A percentile compares a stretch with the other conserved stretches of the same genome.
Conservation (phyloP, 495 filamentous ascomycete genomes). For the Lophiotrema nucula region DNA sequence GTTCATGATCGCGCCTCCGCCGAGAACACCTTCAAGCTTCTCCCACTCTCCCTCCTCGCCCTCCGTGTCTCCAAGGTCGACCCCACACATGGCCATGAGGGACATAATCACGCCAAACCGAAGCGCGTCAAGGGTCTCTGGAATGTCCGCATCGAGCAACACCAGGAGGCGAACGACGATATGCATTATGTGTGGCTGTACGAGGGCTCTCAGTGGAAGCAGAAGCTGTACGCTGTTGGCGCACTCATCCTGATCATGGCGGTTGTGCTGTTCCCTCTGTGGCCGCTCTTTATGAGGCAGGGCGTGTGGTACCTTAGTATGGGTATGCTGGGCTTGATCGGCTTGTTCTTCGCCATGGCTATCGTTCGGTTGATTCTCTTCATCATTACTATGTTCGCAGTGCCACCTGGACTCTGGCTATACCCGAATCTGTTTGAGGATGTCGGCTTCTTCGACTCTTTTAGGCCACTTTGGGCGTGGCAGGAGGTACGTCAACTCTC, state of each 20-base stretch:
- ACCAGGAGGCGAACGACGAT: constrained; percentile 87
- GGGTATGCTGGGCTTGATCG: constrained; percentile 86
- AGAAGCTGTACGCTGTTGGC: constrained; percentile 82
- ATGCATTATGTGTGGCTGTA: constrained; percentile 97
- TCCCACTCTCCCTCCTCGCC: constrained; percentile 92
- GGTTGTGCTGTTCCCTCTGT: constrained; percentile 92
- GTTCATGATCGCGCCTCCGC: constrained; percentile 82
- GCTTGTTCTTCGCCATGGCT: constrained; percentile 95
- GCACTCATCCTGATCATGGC: constrained; percentile 79
- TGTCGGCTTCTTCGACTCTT: constrained; percentile 96
- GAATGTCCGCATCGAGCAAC: constrained; percentile 94
- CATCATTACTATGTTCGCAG: constrained; percentile 80
- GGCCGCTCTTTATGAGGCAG: constrained; percentile 85
- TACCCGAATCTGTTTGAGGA: constrained; percentile 99
- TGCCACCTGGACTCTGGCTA: constrained; percentile 88
- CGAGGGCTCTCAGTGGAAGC: constrained; percentile 89
- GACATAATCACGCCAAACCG: constrained; percentile 69
- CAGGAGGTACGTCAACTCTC: constrained; percentile 70
- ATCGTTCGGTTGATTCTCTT: constrained; percentile 97
- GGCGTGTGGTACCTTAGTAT: constrained; percentile 98
- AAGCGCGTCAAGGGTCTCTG: constrained; percentile 94
- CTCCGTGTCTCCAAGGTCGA: constrained; percentile 87
- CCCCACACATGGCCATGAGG: constrained; percentile 61
- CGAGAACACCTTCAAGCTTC: constrained; percentile 90
- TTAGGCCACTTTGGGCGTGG: constrained; percentile 96